phyloP scores from a whole-genome alignment of 345 rosid species.

The Combretum micranthum region DNA sequence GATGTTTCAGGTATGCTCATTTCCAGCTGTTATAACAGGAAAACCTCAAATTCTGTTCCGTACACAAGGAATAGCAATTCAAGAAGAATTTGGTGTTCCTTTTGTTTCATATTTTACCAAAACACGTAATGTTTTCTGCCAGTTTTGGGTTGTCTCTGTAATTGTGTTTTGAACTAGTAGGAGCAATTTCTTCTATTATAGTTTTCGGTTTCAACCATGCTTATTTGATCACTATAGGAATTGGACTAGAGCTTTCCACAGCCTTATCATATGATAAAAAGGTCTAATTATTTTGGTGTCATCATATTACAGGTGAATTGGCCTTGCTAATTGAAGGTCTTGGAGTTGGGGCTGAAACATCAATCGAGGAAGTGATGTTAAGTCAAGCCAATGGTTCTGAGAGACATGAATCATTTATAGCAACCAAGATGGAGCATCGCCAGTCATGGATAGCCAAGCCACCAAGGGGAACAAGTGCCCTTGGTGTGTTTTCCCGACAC shows the following conservation, averaged over 20 bases:
- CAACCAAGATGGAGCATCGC: slow-evolving; percentile 19
- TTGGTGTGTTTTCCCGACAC: slow-evolving; percentile 21
- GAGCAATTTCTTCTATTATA: no score
- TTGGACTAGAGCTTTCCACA: not conserved
- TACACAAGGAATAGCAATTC: no score
- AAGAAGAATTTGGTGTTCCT: no score
- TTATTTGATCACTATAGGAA: no score
- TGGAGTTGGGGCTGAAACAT: slow-evolving; percentile 24
- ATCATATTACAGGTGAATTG: slow-evolving; percentile 27
- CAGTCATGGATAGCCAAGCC: slow-evolving; percentile 31
- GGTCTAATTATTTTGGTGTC: slow-evolving; percentile 5
- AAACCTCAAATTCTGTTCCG: no score
- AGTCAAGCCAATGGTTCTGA: slow-evolving; percentile 17
- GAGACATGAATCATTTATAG: not conserved
- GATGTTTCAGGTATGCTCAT: slow-evolving; percentile 32
- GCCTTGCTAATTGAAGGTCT: slow-evolving; percentile 43
- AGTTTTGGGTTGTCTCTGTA: no score
- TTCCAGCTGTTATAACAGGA: no score
- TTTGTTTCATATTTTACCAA: no score
- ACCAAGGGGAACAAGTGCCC: slow-evolving; percentile 16
- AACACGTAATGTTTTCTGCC: no score
- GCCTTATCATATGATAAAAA: not conserved
- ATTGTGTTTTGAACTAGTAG: no score
- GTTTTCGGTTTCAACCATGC: no score
- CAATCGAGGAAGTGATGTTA: slow-evolving; percentile 28